phyloP scores from a whole-genome alignment of 2,329 filamentous ascomycete species.

The Dactylellina cionopaga region DNA sequence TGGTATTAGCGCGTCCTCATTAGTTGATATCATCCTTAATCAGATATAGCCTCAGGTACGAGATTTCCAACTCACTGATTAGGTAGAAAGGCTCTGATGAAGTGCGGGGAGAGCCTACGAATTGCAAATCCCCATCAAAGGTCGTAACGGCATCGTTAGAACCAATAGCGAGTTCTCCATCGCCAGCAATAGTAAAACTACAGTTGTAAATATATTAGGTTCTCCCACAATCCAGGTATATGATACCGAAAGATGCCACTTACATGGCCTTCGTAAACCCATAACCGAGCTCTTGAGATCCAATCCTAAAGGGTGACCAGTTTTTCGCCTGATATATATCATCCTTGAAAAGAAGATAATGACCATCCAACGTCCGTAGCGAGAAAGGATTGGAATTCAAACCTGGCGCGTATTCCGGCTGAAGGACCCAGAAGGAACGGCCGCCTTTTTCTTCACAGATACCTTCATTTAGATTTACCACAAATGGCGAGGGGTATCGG shows the following conservation, averaged over 20 bases:
- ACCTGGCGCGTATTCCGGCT: background rate
- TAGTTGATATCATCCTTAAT: no score
- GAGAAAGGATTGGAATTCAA: slow-evolving; percentile 7
- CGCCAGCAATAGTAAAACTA: no score
- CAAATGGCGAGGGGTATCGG: background rate
- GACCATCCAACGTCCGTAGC: background rate
- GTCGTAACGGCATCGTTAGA: background rate
- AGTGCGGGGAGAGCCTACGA: background rate
- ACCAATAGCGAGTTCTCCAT: background rate
- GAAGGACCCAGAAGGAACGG: slow-evolving; percentile 1
- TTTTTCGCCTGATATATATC: background rate
- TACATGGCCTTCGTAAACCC: slow-evolving; percentile 5
- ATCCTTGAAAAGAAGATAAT: background rate
- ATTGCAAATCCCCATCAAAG: background rate
- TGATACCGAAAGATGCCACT: background rate
- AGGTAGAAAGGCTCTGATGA: background rate
- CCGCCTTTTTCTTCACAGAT: slow-evolving; percentile 6
- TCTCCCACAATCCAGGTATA: background rate
- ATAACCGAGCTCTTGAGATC: background rate
- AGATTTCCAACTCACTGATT: no score
- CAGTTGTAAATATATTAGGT: background rate
- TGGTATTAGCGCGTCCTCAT: no score
- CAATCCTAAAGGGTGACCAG: background rate
- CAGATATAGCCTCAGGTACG: no score
- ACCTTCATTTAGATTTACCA: background rate